These are phyloP conservation scores for Fusarium bactridioides DNA, from an alignment of 2,329 filamentous ascomycete species.

Conservation along the genomic window DNA sequence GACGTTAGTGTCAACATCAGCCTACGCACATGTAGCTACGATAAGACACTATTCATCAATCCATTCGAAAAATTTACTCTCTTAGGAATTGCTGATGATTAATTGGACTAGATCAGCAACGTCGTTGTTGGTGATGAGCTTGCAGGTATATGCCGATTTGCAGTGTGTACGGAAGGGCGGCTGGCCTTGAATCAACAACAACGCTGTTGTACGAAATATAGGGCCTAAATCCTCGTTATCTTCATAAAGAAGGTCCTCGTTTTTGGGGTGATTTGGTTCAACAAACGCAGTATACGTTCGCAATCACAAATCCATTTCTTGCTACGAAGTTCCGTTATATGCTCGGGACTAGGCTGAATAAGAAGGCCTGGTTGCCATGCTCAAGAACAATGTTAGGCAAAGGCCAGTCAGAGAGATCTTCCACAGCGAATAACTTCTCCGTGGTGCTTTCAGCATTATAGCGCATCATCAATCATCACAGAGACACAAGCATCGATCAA, in stretches of 20 bases:
- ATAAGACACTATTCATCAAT: not conserved
- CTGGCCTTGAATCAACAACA: not conserved
- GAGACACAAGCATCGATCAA: not conserved
- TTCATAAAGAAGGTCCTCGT: too few species aligned
- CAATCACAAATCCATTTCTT: too few species aligned
- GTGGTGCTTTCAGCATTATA: rapidly evolving
- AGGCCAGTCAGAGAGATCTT: not conserved
- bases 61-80: rapidly evolving
- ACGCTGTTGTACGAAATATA: too few species aligned
- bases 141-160: not conserved
- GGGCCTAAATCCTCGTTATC: too few species aligned
- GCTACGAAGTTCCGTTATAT: too few species aligned
- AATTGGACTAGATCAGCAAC: not conserved
- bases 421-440: not conserved
- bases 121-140: not conserved
- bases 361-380: not conserved
- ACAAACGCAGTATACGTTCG: too few species aligned
- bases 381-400: rapidly evolving
- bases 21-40: too few species aligned
- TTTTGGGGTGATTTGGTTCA: too few species aligned
- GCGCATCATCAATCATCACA: not conserved
- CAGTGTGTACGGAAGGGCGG: not conserved
- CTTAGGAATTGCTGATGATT: too few species aligned
- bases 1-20: not conserved
- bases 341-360: rapidly evolving